A percentile compares a stretch with the other conserved stretches of the same genome.
Conservation (phyloP, 352 stramenopile species). For the Phytopythium cucurbitacearum region DNA sequence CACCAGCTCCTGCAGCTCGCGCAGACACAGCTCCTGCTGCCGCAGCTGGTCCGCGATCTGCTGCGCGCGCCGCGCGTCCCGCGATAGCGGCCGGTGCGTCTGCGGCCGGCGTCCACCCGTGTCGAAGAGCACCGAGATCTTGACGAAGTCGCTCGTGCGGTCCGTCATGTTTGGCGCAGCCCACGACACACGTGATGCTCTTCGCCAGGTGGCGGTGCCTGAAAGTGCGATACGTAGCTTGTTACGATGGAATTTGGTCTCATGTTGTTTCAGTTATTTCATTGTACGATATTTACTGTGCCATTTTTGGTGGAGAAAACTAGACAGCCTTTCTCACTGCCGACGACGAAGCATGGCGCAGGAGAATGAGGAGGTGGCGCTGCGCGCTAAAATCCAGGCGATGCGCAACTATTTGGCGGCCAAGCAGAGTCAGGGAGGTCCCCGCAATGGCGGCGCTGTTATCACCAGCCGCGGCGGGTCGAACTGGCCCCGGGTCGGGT, state of each 20-base stretch:
- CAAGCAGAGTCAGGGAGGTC: constrained; percentile 17
- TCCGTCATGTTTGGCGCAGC: constrained; percentile 26
- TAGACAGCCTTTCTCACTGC: background rate
- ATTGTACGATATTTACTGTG: too few relatives aligned
- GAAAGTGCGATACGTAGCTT: too few relatives aligned
- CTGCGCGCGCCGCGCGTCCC: constrained; percentile 65
- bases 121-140: constrained; percentile 82
- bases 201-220: too few relatives aligned
- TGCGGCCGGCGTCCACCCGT: constrained; percentile 40
- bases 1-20: constrained; percentile 70
- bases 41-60: constrained; percentile 78
- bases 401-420: constrained; percentile 73
- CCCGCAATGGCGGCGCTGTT: background rate
- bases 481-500: background rate
- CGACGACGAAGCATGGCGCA: constrained; percentile 13
- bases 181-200: too few relatives aligned
- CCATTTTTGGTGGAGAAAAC: too few relatives aligned
- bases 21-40: constrained; percentile 77
- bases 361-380: constrained; percentile 63
- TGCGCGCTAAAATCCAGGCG: constrained; percentile 80
- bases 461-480: constrained; percentile 1
- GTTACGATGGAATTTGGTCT: too few relatives aligned
- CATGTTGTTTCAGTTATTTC: too few relatives aligned
- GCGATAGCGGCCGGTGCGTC: constrained; percentile 57
- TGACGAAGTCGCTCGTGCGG: constrained; percentile 80